These are phyloP conservation scores for Iris macrosiphon DNA, from an alignment of 106 monocot species.

Conservation along the genomic window DNA sequence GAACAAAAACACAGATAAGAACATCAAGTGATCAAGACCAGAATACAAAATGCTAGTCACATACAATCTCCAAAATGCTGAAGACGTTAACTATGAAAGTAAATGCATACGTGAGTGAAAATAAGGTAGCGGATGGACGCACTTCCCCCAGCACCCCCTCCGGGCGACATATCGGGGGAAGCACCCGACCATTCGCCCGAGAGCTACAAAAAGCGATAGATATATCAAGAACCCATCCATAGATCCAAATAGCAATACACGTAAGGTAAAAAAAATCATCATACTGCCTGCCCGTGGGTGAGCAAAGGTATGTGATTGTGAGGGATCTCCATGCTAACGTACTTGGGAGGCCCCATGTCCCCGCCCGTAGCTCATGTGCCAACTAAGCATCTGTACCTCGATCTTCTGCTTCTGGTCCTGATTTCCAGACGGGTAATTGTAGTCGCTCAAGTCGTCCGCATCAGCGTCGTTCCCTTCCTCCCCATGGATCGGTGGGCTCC, in stretches of 20 bases:
- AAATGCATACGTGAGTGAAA: constrained; percentile 35
- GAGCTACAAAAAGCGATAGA: constrained; percentile 14
- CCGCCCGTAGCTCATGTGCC: constrained; percentile 44
- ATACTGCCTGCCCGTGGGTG: constrained; percentile 33
- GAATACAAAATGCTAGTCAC: background rate
- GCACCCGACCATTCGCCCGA: constrained; percentile 63
- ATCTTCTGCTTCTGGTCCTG: constrained; percentile 59
- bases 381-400: constrained; percentile 55
- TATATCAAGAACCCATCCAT: background rate
- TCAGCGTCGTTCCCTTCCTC: constrained; percentile 55
- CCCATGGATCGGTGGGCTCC: constrained; percentile 54
- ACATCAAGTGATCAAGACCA: background rate
- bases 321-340: constrained; percentile 71
- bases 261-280: constrained; percentile 36
- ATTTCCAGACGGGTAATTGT: constrained; percentile 39
- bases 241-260: too few relatives aligned
- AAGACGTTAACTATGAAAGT: background rate
- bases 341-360: constrained; percentile 43
- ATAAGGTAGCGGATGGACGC: constrained; percentile 51
- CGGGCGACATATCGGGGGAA: constrained; percentile 73
- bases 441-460: constrained; percentile 48
- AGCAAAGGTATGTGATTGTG: constrained; percentile 40
- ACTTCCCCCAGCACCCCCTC: constrained; percentile 48
- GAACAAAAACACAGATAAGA: background rate
- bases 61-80: background rate